Evolutionary conservation across 1,284 basidiomycete genomes (phyloP), one percentile per base, ranked within the genome.

Genomic region (Austropuccinia psidii): DNA sequence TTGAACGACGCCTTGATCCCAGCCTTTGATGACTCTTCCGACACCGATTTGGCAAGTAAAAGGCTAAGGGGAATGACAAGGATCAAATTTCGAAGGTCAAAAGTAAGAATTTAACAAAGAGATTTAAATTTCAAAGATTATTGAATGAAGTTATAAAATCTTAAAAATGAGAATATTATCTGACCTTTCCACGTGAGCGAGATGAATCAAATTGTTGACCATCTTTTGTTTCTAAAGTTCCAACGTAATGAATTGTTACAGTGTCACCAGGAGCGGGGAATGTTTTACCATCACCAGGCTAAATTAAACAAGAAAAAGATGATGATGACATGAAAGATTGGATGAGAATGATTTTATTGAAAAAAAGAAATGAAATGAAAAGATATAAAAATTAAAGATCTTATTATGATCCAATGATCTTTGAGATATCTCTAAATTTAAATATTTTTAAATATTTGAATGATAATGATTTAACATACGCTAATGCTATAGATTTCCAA

Each of bases 1-100:
- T 82, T 90, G 84, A 19, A 85, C 86, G 37, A 92, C 88, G 74
- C 87, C 75, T 89, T 76, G 49, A 33, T 77, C 76, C 76, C 76
- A 77, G 50, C 61, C 76, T 90, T 73, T 60, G 35, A 73, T 73
- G 41, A 73, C 69, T 41, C 43, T 31, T 21, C 58, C 49, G 8
- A 64, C 60, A 24, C 69, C 69, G 49, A 73, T 73, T 54, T 49
- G 2, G 49, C 69, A 73, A 24, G 62, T 41, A 37, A 73, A 73
- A 27, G 69, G 69, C 69, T 73, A 60, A 4, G 9, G 17, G 19
- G 11, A 43, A 49, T n/a, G 21, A 29, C 13, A 6, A 17, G n/a
- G 31, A 15, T 50, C 4, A 41, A 45, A 37, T 37, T n/a, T n/a
- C 24, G 37, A 11, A 43, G 35, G 24, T 17, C 37, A 49, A 29